A percentile compares a stretch with the other conserved stretches of the same genome.
phyloP scores from a whole-genome alignment of 2,329 filamentous ascomycete species.

The Trichoderma gracile region DNA sequence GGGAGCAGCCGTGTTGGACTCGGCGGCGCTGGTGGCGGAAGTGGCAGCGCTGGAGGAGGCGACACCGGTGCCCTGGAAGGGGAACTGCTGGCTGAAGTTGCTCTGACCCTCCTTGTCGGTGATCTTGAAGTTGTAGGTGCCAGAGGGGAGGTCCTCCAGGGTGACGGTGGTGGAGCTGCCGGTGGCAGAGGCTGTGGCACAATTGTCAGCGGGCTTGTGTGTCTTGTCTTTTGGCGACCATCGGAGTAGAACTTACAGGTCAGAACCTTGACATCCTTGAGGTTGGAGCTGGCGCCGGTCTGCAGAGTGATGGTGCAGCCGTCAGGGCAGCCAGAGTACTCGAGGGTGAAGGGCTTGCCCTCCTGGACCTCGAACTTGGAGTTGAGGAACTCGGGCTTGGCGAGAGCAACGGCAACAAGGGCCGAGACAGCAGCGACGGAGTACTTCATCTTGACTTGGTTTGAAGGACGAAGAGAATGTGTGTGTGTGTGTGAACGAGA shows the following conservation, averaged over 20 bases:
- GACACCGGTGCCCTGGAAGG: conserved; percentile 18
- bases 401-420: conserved; percentile 35
- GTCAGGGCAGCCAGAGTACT: conserved; percentile 36
- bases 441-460: conserved; percentile 42
- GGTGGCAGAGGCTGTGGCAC: conserved; percentile 28
- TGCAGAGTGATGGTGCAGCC: conserved; percentile 42
- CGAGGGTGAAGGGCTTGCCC: conserved; percentile 39
- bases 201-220: neutral
- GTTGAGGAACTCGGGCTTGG: conserved; percentile 40
- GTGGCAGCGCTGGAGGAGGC: conserved; percentile 14
- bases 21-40: conserved; percentile 18
- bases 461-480: conserved; percentile 12
- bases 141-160: conserved; percentile 34
- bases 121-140: conserved; percentile 42
- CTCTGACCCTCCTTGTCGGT: conserved; percentile 32
- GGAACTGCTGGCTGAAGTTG: conserved; percentile 41
- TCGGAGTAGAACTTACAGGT: conserved; percentile 34
- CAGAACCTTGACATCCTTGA: conserved; percentile 37
- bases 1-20: conserved; percentile 19
- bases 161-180: conserved; percentile 36
- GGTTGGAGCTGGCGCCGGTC: conserved; percentile 35
- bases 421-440: conserved; percentile 37
- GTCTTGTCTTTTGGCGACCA: neutral
- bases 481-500: conserved; percentile 21
- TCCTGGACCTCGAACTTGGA: conserved; percentile 33